Evolutionary conservation across 2,329 filamentous ascomycete genomes (phyloP), one percentile per base, ranked within the genome.

Genomic region (Didymella exigua): DNA sequence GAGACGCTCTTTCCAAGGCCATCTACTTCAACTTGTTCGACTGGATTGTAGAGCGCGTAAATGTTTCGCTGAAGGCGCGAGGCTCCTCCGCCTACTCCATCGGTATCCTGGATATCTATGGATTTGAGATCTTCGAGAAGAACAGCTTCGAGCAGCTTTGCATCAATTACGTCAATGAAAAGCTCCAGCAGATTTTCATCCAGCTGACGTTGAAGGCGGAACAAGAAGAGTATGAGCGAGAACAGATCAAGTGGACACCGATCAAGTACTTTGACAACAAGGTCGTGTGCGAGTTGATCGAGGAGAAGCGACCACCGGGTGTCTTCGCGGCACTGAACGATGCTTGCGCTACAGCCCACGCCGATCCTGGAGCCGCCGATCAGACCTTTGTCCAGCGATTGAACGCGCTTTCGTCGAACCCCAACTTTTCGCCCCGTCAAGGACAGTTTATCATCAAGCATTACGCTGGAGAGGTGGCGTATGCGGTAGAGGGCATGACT

Each of bases 231-330:
- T 99, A 99, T 70, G 91, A 89, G 14, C 84, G 90, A 43, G 95
- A 99, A 76, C 88, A 98, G 80, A 99, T 99, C 72, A 88, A 96
- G 72, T 99, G 95, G 95, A 97, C 93, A 0, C 95, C 95, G 2
- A 99, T 99, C 82, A 96, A 95, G 70, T 99, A 98, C 78, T 99
- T 98, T 68, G 95, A 99, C 78, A 99, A 99, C 83, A 98, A 98
- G 81, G 89, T 99, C 42, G 95, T 99, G 53, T 99, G 95, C 74
- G 95, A 97, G 58, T 77, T 99, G 70, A 99, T 99, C 65, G 95
- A 99, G 76, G 90, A 96, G 71, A 86, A 89, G 72, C 83, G 93
- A 49, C 95, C 95, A 5, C 89, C 91, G 1, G 95, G 95, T 70
- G 87, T 99, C 40, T 97, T 99, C 72, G 95, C 95, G 6, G 93